Base-by-base conservation (phyloP, 805 yeast species). In the Metschnikowia cubensis region DNA sequence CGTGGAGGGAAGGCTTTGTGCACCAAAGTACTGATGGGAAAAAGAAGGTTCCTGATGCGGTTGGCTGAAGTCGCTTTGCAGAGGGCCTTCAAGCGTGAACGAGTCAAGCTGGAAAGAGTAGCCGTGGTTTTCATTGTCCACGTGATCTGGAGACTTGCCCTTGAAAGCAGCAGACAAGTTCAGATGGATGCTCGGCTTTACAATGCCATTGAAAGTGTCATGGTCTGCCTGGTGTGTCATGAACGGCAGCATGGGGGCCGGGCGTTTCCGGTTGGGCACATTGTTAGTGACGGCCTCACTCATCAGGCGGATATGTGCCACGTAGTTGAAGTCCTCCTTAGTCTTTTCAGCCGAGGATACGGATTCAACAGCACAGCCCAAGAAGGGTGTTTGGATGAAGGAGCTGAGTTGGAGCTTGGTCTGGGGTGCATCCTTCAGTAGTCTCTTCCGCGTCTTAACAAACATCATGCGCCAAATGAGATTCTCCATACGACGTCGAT, bases 391-490 rank as follows among this genome's bases (percentile, higher is more conserved):
- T 17, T 55, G 42, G 8, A 48, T 37, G 29, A 50, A 46, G 20
- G 47, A 36, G 42, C 45, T 41, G 40, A 54, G 44, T 37, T 55
- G 53, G 37, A 47, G 48, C 32, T 42, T 41, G 14, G 33, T 17
- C 3, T 21, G 34, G 5, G 46, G n/a, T 11, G 22, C 17, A 6
- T 40, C 35, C 11, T 25, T 35, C 39, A 42, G 49, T 18, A 48
- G 49, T 29, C 21, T 42, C 14, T 44, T 36, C 44, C 46, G 50
- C 48, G 55, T 51, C 46, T 64, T 64, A 56, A 85, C 71, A 40
- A 76, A 80, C 91, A 89, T 85, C 81, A 89, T 77, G 51, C 97
- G 71, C 96, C 96, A 89, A 8, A 95, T 83, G 48, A 89, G 67
- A 63, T 90, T 90, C 61, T 87, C 89, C 83, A 90, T 85, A 45